phyloP scores from a whole-genome alignment of 495 filamentous ascomycete species.

The Penicillium steckii region DNA sequence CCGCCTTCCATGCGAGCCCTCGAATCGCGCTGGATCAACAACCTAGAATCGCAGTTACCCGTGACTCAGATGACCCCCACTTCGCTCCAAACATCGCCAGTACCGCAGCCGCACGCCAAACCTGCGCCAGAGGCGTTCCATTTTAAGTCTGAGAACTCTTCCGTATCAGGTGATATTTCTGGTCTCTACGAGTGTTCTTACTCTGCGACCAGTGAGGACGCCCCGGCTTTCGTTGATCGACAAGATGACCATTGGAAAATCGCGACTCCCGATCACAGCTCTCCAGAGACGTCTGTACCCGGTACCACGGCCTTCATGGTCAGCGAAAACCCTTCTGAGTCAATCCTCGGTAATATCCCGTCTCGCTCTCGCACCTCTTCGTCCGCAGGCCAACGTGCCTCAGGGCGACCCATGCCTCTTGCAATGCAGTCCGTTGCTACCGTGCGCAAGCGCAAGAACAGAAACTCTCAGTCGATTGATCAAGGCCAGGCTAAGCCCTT shows the following conservation, averaged over 20 bases:
- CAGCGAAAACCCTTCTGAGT: slow-evolving; percentile 36
- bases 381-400: slow-evolving; percentile 24
- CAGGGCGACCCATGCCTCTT: slow-evolving; percentile 31
- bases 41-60: slow-evolving; percentile 37
- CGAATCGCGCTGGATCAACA: slow-evolving; percentile 39
- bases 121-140: slow-evolving; percentile 33
- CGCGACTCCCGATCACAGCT: slow-evolving; percentile 22
- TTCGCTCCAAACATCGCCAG: slow-evolving; percentile 22
- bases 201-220: slow-evolving; percentile 37
- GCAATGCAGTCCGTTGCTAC: slow-evolving; percentile 37
- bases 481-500: slow-evolving; percentile 34
- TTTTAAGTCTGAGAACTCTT: slow-evolving; percentile 43
- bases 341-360: slow-evolving; percentile 25
- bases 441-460: slow-evolving; percentile 44
- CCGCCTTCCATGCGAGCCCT: slow-evolving; percentile 34
- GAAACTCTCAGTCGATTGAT: slow-evolving; percentile 31
- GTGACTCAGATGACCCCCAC: slow-evolving; percentile 29
- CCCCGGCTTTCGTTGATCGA: slow-evolving; percentile 30
- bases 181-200: slow-evolving; percentile 38
- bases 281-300: slow-evolving; percentile 24
- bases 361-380: slow-evolving; percentile 29
- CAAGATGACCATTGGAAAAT: slow-evolving; percentile 34
- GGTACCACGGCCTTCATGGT: slow-evolving; percentile 42
- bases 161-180: slow-evolving; percentile 38
- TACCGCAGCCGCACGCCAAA: slow-evolving; percentile 11